Evolutionary conservation across 106 monocot genomes (phyloP).

Genomic region (Platanthera guangdongensis): DNA sequence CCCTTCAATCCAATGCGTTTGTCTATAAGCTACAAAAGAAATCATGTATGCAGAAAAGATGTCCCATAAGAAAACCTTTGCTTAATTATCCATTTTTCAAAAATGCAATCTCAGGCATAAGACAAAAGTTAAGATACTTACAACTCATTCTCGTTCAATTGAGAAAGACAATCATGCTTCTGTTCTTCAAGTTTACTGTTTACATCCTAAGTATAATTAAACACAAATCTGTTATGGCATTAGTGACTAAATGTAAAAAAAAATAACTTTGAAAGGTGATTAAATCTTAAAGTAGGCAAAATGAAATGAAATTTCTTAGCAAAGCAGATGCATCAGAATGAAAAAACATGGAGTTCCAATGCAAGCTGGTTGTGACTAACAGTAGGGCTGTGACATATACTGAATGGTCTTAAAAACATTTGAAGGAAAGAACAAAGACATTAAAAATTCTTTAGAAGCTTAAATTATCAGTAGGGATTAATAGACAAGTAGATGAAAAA

Average conservation of each 20-base stretch:
- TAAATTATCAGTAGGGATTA: too few relatives aligned
- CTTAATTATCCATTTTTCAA: not conserved
- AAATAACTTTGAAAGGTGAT: not conserved
- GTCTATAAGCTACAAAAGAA: not conserved
- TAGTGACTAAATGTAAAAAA: not conserved
- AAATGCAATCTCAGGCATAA: not conserved
- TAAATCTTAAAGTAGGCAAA: not conserved
- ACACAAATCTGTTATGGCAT: not conserved
- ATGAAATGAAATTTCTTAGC: not conserved
- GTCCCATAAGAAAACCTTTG: not conserved
- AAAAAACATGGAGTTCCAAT: not conserved
- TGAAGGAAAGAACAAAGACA: too few relatives aligned
- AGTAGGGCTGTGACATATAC: too few relatives aligned
- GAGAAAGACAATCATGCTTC: conserved; percentile 76
- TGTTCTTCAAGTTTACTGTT: conserved; percentile 87
- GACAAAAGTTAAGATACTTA: conserved; percentile 28
- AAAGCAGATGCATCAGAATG: not conserved
- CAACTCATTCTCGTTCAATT: conserved; percentile 87
- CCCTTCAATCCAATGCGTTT: not conserved
- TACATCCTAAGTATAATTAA: conserved; percentile 49
- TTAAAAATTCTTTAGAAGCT: too few relatives aligned
- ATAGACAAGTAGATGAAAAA: too few relatives aligned
- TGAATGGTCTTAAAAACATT: too few relatives aligned
- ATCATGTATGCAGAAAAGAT: not conserved
- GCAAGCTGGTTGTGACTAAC: not conserved